Base-by-base conservation (phyloP, 352 stramenopile species). In the Globisporangium mamillatum region DNA sequence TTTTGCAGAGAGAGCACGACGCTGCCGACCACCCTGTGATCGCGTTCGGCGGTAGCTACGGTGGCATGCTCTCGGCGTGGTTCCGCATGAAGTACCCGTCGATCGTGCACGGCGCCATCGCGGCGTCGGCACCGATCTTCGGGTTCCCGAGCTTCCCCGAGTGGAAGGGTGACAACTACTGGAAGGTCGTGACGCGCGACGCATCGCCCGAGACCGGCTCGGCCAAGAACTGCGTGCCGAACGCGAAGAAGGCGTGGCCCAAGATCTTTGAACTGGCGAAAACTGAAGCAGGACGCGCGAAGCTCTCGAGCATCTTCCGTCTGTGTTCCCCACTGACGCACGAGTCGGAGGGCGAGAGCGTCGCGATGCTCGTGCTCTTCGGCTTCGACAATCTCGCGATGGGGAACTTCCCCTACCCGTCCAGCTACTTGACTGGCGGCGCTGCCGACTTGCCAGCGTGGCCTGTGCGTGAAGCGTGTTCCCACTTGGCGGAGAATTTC, bases 51-150 rank as follows among this genome's bases (percentile, higher is more conserved):
- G 96, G 96, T n/a, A 95, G 79, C 66, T 99, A 99, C 70, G 94
- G 96, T 27, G 97, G 97, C 7, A 99, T 98, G 96, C 81, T 99
- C 8, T 90, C 90, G 14, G 80, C 90, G 32, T 99, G 94, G 91
- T 89, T 98, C 67, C 89, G 96, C n/a, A 95, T 98, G 74, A 98
- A 98, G 80, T 98, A 99, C 75, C 95, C 97, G 10, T 74, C 86
- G 57, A 81, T 97, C 9, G 80, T 98, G 9, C 81, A 88, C 55
- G 97, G 97, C 24, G 92, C 93, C 7, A 98, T 99, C 71, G 94
- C 97, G 0, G 93, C 87, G 1, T 98, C 91, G 7, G 97, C 97
- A 20, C 97, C 97, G 10, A 98, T 99, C 60, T 86, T 97, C 20
- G 90, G 84, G 53, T 98, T 98, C 64, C 73, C 72, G 8, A 86